Evolutionary conservation across 257 asterid species (phyloP).

Genomic region (Solanum pinnatisectum): DNA sequence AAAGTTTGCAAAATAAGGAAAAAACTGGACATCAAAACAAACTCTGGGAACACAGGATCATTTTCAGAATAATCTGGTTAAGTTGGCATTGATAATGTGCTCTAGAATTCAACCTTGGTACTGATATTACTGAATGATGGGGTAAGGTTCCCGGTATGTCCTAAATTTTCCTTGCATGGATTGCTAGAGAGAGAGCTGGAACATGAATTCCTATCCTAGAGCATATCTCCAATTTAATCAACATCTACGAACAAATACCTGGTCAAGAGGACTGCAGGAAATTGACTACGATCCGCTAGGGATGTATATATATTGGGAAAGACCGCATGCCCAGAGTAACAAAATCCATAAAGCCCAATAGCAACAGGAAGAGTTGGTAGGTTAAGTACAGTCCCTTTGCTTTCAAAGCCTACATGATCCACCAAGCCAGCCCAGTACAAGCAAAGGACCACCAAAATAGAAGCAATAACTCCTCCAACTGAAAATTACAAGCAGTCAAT

Average conservation of each 20-base stretch:
- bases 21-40: neutral
- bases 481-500: conserved; percentile 6
- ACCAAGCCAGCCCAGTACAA: conserved; percentile 89
- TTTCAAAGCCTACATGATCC: conserved; percentile 57
- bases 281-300: conserved; percentile 71
- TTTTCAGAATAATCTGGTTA: neutral
- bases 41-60: neutral
- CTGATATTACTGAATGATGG: neutral
- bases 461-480: conserved; percentile 98
- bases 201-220: neutral
- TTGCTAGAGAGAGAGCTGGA: neutral
- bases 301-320: conserved; percentile 92
- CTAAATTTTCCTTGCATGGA: neutral
- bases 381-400: conserved; percentile 45
- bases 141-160: neutral
- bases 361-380: conserved; percentile 90
- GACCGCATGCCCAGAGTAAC: conserved; percentile 97
- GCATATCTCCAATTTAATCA: neutral
- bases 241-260: conserved; percentile 29
- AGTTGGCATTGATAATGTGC: neutral
- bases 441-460: conserved; percentile 66
- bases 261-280: conserved; percentile 60
- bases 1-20: neutral
- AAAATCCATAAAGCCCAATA: conserved; percentile 84
- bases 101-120: neutral